Conservation (phyloP, 2,329 filamentous ascomycete genomes). For the Aspergillus novofumigatus region DNA sequence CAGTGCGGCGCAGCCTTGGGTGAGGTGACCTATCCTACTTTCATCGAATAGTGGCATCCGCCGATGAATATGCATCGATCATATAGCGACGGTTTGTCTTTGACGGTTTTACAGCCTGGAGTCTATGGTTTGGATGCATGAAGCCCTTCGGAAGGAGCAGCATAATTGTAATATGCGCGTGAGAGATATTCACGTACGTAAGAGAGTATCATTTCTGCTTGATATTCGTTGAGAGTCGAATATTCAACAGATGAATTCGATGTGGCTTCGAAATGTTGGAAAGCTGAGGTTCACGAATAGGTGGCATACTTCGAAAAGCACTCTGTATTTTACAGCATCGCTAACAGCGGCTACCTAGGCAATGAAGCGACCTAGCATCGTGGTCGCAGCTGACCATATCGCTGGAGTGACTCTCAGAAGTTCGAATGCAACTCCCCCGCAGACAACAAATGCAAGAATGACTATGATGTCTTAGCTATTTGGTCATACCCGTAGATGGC, state of each 20-base stretch:
- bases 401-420: slow-evolving; percentile 45
- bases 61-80: background rate
- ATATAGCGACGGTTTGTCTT: background rate
- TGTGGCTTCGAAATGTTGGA: background rate
- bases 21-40: background rate
- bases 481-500: background rate
- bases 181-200: background rate
- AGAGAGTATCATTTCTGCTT: background rate
- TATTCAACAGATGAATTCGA: background rate
- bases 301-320: background rate
- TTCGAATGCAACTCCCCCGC: slow-evolving; percentile 58
- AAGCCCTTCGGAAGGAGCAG: background rate
- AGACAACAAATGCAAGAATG: slow-evolving; percentile 59
- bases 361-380: slow-evolving; percentile 23
- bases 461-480: slow-evolving; percentile 38
- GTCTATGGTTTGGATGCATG: background rate
- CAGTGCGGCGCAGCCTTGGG: background rate
- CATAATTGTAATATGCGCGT: background rate
- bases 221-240: background rate
- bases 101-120: background rate
- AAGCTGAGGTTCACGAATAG: background rate
- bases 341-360: slow-evolving; percentile 12
- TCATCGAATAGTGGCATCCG: background rate
- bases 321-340: background rate
- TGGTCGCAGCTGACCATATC: slow-evolving; percentile 34